These are phyloP conservation scores for Fusarium siculi DNA, from an alignment of 2,329 filamentous ascomycete genomes.

Conservation along the genomic window DNA sequence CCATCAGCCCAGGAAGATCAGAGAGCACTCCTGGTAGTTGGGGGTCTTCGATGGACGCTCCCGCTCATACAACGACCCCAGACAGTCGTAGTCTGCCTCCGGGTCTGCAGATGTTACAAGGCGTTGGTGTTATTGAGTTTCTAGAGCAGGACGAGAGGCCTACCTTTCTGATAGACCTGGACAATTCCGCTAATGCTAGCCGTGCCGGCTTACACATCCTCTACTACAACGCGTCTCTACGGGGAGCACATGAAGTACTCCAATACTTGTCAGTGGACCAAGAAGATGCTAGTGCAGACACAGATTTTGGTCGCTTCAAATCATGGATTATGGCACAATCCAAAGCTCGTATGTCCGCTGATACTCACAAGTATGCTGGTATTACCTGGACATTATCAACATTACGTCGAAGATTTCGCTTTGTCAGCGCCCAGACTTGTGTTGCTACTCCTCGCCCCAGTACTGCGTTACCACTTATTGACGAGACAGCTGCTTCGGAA, in stretches of 20 bases:
- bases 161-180: slow-evolving; percentile 78
- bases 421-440: slow-evolving; percentile 68
- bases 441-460: slow-evolving; percentile 49
- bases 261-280: slow-evolving; percentile 65
- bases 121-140: slow-evolving; percentile 76
- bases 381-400: slow-evolving; percentile 78
- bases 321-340: slow-evolving; percentile 71
- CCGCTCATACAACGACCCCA: slow-evolving; percentile 61
- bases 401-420: slow-evolving; percentile 73
- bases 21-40: slow-evolving; percentile 64
- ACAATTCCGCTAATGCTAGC: slow-evolving; percentile 64
- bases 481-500: slow-evolving; percentile 48
- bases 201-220: slow-evolving; percentile 68
- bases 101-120: slow-evolving; percentile 66
- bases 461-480: slow-evolving; percentile 52
- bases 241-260: slow-evolving; percentile 64
- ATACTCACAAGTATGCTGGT: slow-evolving; percentile 71
- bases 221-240: slow-evolving; percentile 76
- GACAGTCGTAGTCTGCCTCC: slow-evolving; percentile 61
- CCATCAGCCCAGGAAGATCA: slow-evolving; percentile 59
- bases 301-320: slow-evolving; percentile 72
- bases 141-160: slow-evolving; percentile 81
- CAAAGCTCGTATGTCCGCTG: slow-evolving; percentile 62
- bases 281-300: slow-evolving; percentile 54
- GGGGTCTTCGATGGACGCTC: slow-evolving; percentile 64